Evolutionary conservation across 2,329 filamentous ascomycete genomes (phyloP).

Genomic region (Fusarium pseudonygamai): DNA sequence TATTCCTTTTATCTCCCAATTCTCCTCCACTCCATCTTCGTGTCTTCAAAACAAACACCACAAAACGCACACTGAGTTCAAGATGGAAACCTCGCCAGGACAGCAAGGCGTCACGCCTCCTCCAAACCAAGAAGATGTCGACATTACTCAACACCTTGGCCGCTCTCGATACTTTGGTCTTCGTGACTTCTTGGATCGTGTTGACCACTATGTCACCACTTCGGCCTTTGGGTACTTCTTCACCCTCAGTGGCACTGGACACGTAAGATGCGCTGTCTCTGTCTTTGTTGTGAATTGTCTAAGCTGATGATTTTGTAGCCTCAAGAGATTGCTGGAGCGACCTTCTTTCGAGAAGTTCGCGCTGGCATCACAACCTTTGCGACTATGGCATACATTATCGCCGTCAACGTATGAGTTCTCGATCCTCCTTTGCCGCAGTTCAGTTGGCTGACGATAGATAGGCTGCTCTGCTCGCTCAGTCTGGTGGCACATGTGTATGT

Average conservation of each 20-base stretch:
- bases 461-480: conserved; percentile 76
- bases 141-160: background rate
- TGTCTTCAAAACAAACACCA: background rate
- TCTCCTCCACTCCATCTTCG: background rate
- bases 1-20: background rate
- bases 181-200: conserved; percentile 49
- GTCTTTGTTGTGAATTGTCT: background rate
- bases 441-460: conserved; percentile 50
- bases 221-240: conserved; percentile 69
- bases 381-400: conserved; percentile 88
- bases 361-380: conserved; percentile 84
- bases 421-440: background rate
- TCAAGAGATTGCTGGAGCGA: conserved; percentile 72
- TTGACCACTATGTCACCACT: conserved; percentile 50
- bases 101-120: conserved; percentile 20
- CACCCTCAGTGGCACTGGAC: conserved; percentile 72
- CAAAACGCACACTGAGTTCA: background rate
- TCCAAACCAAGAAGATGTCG: background rate
- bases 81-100: conserved; percentile 25
- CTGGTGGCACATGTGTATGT: conserved; percentile 81
- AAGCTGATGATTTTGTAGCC: conserved; percentile 56
- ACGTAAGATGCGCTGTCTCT: conserved; percentile 59
- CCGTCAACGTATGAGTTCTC: conserved; percentile 64
- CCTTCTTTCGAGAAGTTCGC: conserved; percentile 80
- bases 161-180: conserved; percentile 46